Evolutionary conservation across 2,329 filamentous ascomycete species (phyloP).

Genomic region (Xylaria sp.): DNA sequence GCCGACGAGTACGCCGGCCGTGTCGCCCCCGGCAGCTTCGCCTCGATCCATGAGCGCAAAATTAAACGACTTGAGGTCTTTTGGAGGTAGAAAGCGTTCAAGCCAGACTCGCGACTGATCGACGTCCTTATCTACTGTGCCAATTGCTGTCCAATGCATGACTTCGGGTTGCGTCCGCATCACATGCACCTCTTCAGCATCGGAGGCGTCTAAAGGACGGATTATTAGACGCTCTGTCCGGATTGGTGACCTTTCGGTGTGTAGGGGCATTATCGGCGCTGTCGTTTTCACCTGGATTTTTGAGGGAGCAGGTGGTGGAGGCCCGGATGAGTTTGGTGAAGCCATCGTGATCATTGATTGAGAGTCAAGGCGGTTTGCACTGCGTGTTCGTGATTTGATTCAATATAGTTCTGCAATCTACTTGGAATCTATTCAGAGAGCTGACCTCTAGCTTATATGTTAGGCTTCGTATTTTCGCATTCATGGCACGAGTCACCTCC

Average conservation of each 20-base stretch:
- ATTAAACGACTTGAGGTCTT: slow-evolving; percentile 60
- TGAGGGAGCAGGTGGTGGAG: not conserved
- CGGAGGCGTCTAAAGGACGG: slow-evolving; percentile 54
- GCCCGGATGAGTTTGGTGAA: slow-evolving; percentile 6
- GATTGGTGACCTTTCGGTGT: slow-evolving; percentile 47
- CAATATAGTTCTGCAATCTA: no score
- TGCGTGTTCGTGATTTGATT: not conserved
- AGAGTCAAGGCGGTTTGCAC: not conserved
- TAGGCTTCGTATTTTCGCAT: not conserved
- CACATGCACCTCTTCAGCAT: slow-evolving; percentile 56
- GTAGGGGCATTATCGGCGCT: slow-evolving; percentile 52
- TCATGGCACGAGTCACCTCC: not conserved
- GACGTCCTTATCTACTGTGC: slow-evolving; percentile 50
- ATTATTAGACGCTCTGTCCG: slow-evolving; percentile 61
- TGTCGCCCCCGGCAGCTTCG: slow-evolving; percentile 45
- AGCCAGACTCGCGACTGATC: slow-evolving; percentile 51
- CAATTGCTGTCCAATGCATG: slow-evolving; percentile 62
- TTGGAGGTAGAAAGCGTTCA: slow-evolving; percentile 51
- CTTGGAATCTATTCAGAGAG: not conserved
- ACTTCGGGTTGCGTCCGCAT: slow-evolving; percentile 65
- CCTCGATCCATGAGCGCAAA: slow-evolving; percentile 51
- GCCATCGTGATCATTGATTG: slow-evolving; percentile 11
- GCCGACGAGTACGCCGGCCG: slow-evolving; percentile 58
- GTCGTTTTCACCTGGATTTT: slow-evolving; percentile 54
- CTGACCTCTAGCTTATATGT: no score